These are phyloP conservation scores for Antitrichia curtipendula DNA, from an alignment of 225 moss, liverwort and hornwort species.

Conservation along the genomic window DNA sequence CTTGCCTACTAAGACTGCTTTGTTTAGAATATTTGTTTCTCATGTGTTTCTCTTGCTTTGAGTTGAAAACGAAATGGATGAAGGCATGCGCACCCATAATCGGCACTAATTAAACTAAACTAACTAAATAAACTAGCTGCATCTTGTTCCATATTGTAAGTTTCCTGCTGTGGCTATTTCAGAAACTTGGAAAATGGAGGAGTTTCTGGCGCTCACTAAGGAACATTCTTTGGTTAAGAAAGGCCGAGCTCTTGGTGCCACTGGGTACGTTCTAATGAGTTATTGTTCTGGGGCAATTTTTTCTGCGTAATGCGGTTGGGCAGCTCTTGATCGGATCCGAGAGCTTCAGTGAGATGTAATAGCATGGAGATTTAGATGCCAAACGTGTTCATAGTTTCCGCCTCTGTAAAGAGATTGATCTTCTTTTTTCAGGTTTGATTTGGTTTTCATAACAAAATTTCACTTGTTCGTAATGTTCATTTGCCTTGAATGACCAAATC, in stretches of 20 bases:
- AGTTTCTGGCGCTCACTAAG: slow-evolving; percentile 65
- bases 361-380: not conserved
- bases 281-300: not conserved
- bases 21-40: not conserved
- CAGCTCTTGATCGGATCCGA: not conserved
- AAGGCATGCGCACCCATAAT: not conserved
- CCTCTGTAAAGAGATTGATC: not conserved
- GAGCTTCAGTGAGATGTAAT: not conserved
- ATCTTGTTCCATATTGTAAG: not conserved
- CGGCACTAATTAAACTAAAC: not conserved
- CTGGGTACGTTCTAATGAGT: slow-evolving; percentile 36
- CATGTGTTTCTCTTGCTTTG: not conserved
- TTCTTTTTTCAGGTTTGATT: not conserved
- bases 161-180: not conserved
- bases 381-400: not conserved
- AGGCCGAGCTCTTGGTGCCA: slow-evolving; percentile 75
- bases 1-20: not conserved
- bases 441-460: not conserved
- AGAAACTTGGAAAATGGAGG: slow-evolving; percentile 90
- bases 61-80: not conserved
- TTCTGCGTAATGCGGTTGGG: not conserved
- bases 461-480: not conserved
- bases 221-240: slow-evolving; percentile 61
- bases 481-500: not conserved
- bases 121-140: not conserved